Base-by-base conservation (phyloP, 176 grass and related monocot species). In the Chrysopogon serrulatus region DNA sequence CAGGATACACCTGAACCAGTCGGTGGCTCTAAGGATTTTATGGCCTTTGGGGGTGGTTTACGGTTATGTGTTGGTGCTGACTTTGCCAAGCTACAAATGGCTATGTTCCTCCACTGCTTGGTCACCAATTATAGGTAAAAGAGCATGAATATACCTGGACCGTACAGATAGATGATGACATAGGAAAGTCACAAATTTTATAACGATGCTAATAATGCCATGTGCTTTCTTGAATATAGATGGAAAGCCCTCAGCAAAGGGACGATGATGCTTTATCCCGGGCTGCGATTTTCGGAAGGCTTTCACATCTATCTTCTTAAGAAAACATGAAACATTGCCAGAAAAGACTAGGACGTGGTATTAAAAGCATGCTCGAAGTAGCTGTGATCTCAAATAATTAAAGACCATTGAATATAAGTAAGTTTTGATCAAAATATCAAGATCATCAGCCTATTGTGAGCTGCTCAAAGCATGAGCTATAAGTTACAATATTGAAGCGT, bases 51-150 rank as follows among this genome's bases (percentile, higher is more conserved):
- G 69, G 73, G 74, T 2, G 93, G 93, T 4, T 5, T 86, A 4
- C 51, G 90, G 13, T 78, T 90, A n/a, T n/a, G n/a, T n/a, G n/a
- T 81, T 18, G 93, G 90, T 19, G 82, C 93, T 5, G 82, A 95
- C 33, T 92, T 95, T 47, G 84, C 86, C 5, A 84, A 85, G 74
- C 12, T 92, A 10, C 80, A 90, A 65, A 95, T 90, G 70, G 62
- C 90, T 10, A 39, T 77, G 57, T 90, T 95, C 69, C 71, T 95
- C 1, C 93, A 95, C 65, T 85, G 27, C 53, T 84, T 92, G 31
- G 69, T 92, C 7, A 92, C 87, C 8, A 90, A 92, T 21, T 90
- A 92, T 14, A 92, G 84, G 87, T 95, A 67, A 57, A 57, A 57
- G 53, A 24, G n/a, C n/a, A n/a, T n/a, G 3, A 21, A 23, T 53